These are phyloP conservation scores for Gnomoniopsis sp. DNA, from an alignment of 2,329 filamentous ascomycete species.

Conservation along the genomic window DNA sequence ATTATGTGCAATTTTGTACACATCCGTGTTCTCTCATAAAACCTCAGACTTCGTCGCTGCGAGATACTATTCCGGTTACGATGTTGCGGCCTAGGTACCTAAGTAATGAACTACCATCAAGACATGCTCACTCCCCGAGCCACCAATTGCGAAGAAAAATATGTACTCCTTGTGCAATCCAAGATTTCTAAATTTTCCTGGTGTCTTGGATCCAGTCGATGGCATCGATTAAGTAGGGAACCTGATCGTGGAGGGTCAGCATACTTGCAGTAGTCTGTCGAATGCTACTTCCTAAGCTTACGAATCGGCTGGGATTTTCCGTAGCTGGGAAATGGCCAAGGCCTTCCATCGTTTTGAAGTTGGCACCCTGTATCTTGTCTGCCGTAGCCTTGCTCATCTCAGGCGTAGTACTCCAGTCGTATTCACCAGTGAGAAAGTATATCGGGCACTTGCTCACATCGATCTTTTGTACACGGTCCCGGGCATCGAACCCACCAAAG, in stretches of 20 bases:
- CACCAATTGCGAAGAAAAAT: no score
- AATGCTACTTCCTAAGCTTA: background rate
- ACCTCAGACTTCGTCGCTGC: no score
- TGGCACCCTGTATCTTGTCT: slow-evolving; percentile 14
- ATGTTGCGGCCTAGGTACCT: no score
- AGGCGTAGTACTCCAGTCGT: slow-evolving; percentile 17
- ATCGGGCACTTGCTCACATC: slow-evolving; percentile 46
- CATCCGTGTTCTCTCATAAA: no score
- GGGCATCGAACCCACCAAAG: slow-evolving; percentile 47
- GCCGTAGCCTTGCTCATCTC: slow-evolving; percentile 12
- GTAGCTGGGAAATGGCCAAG: slow-evolving; percentile 14
- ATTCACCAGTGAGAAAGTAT: slow-evolving; percentile 40
- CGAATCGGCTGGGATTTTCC: slow-evolving; percentile 11
- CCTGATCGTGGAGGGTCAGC: background rate
- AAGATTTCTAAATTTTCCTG: background rate
- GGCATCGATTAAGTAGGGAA: background rate
- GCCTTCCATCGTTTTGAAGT: slow-evolving; percentile 11
- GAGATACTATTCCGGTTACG: no score
- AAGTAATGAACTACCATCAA: no score
- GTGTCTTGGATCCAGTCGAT: background rate
- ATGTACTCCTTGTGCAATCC: background rate
- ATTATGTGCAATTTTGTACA: no score
- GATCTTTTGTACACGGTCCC: slow-evolving; percentile 39
- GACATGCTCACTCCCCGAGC: no score
- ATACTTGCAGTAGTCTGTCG: background rate